phyloP scores from a whole-genome alignment of 2,329 filamentous ascomycete genomes.

The Drechslerella dactyloides region DNA sequence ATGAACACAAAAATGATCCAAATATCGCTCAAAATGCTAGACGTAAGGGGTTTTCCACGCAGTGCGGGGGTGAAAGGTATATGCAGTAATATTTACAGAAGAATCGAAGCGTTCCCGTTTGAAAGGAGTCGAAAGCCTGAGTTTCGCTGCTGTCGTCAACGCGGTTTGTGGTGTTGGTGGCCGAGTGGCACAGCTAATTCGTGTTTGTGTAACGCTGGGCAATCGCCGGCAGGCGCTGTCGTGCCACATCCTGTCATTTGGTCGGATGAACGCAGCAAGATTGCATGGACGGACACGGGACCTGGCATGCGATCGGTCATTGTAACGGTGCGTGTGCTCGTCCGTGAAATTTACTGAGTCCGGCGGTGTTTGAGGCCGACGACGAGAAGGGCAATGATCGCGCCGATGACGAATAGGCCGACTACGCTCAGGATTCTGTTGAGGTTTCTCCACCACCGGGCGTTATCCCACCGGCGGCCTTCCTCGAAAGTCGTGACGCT shows the following conservation, averaged over 20 bases:
- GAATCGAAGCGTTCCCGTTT: slow-evolving; percentile 39
- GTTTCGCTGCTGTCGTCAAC: slow-evolving; percentile 11
- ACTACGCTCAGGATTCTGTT: slow-evolving; percentile 53
- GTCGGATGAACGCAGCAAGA: slow-evolving; percentile 11
- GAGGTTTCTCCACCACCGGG: slow-evolving; percentile 54
- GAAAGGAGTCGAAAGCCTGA: slow-evolving; percentile 19
- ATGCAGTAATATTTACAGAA: slow-evolving; percentile 43
- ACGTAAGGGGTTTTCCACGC: slow-evolving; percentile 20
- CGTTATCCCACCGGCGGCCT: slow-evolving; percentile 51
- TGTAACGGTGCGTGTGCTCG: slow-evolving; percentile 9
- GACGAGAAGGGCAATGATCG: slow-evolving; percentile 52
- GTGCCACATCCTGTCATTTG: slow-evolving; percentile 44
- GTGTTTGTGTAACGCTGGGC: slow-evolving; percentile 27
- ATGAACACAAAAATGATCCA: slow-evolving; percentile 22
- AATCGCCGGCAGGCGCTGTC: slow-evolving; percentile 20
- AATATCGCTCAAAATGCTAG: slow-evolving; percentile 45
- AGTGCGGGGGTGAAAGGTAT: slow-evolving; percentile 14
- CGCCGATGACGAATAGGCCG: slow-evolving; percentile 52
- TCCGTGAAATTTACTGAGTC: slow-evolving; percentile 13
- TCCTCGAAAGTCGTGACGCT: slow-evolving; percentile 50
- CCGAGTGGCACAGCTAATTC: neutral
- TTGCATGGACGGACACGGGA: slow-evolving; percentile 30
- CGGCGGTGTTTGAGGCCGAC: slow-evolving; percentile 38
- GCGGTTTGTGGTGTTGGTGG: slow-evolving; percentile 19
- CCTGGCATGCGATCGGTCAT: slow-evolving; percentile 26